These are phyloP conservation scores for Taphrina flavorubra DNA, from an alignment of 1,139 yeast species.

Conservation along the genomic window DNA sequence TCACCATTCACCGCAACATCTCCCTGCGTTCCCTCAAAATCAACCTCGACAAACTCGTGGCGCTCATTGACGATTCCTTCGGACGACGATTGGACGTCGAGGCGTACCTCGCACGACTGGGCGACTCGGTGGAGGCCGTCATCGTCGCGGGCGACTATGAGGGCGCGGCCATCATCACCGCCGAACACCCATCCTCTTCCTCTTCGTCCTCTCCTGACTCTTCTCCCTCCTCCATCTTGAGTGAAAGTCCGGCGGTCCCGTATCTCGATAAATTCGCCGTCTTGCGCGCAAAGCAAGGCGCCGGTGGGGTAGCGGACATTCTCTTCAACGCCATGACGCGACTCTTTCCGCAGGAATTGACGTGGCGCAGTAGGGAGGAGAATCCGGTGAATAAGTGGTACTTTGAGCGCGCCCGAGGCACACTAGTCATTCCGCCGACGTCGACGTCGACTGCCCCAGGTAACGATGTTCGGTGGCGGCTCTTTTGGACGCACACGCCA, in stretches of 20 bases:
- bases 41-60: slow-evolving; percentile 63
- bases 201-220: no score
- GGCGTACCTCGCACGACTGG: slow-evolving; percentile 69
- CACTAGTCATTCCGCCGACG: slow-evolving; percentile 48
- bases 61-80: slow-evolving; percentile 78
- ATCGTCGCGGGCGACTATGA: slow-evolving; percentile 92
- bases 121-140: slow-evolving; percentile 67
- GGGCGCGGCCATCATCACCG: slow-evolving; percentile 90
- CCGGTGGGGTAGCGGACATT: slow-evolving; percentile 91
- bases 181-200: slow-evolving; percentile 57
- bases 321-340: slow-evolving; percentile 79
- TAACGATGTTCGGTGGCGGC: slow-evolving; percentile 63
- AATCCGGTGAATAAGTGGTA: slow-evolving; percentile 98
- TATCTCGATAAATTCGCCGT: slow-evolving; percentile 95
- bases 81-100: slow-evolving; percentile 68
- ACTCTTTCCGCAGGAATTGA: slow-evolving; percentile 71
- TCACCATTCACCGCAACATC: slow-evolving; percentile 57
- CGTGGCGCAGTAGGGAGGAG: slow-evolving; percentile 85
- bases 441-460: slow-evolving; percentile 46
- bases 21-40: slow-evolving; percentile 54
- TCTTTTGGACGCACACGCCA: slow-evolving; percentile 74
- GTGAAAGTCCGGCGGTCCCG: no score
- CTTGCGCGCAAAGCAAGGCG: slow-evolving; percentile 78
- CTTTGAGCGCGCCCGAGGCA: slow-evolving; percentile 85
- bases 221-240: no score